phyloP scores from a whole-genome alignment of 2,329 filamentous ascomycete genomes.

The Orbilia ellipsospora region DNA sequence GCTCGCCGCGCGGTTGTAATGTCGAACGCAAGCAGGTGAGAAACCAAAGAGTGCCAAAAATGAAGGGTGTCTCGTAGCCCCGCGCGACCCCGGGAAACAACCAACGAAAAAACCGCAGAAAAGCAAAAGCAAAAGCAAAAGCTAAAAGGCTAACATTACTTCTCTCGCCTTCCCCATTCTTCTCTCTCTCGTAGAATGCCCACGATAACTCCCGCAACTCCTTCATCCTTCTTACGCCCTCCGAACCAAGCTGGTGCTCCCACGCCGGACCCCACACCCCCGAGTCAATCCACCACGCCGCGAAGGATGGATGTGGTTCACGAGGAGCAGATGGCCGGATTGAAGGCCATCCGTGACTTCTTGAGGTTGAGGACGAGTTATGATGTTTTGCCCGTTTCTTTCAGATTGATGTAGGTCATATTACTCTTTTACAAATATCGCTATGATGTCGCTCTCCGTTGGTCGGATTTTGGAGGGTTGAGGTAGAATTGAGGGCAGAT shows the following conservation, averaged over 20 bases:
- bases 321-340: constrained; percentile 45
- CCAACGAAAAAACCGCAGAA: background rate
- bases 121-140: constrained; percentile 15
- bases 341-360: constrained; percentile 91
- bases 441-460: too few relatives aligned
- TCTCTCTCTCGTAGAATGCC: constrained; percentile 28
- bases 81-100: constrained; percentile 8
- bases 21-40: constrained; percentile 36
- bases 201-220: constrained; percentile 55
- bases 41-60: background rate
- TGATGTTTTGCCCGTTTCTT: constrained; percentile 95
- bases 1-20: constrained; percentile 17
- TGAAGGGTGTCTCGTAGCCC: background rate
- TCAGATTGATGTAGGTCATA: constrained; percentile 77
- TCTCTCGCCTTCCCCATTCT: constrained; percentile 8
- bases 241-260: constrained; percentile 18
- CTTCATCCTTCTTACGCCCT: constrained; percentile 54
- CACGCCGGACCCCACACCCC: constrained; percentile 37
- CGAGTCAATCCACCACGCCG: constrained; percentile 20
- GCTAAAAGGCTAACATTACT: constrained; percentile 17
- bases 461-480: too few relatives aligned
- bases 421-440: background rate
- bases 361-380: constrained; percentile 96
- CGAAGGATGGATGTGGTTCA: constrained; percentile 43
- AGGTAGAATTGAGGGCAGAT: too few relatives aligned